Evolutionary conservation across 208 protist genomes (phyloP), one percentile per base, ranked within the genome.

Genomic region (Crithidia sp.): DNA sequence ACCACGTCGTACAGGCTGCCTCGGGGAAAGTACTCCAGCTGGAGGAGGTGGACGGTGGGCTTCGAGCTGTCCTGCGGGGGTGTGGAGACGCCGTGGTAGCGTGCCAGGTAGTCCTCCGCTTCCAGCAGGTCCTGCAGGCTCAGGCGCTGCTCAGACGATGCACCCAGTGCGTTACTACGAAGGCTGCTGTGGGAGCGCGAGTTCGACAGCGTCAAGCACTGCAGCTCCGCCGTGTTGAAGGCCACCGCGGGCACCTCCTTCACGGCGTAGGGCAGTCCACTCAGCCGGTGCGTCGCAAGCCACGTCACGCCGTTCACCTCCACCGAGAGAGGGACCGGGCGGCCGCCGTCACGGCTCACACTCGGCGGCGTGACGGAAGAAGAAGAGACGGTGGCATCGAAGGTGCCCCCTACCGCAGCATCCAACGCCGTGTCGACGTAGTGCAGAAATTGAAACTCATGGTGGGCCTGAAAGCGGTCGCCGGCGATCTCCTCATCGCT

Each of bases 1-100:
- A 72, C 71, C 59, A 79, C 80, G 58, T 93, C 88, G 71, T 75
- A 79, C 41, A 90, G 70, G 37, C 74, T 84, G 0, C 88, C 88
- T 3, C 71, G 65, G 4, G 83, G 81, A 63, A 90, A 93, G 77
- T 90, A 93, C 79, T 93, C 88, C 14, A 77, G 74, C 64, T 93
- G 88, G 54, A 93, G 60, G n/a, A 89, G 66, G 56, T 83, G 81
- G 17, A 84, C 81, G 17, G 69, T 60, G 39, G 67, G 69, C 4
- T 64, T 69, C 17, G 55, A 52, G 47, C 62, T 67, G 47, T 55
- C 74, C 39, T 50, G 53, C 10, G 58, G 58, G n/a, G 74, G 77
- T 19, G 67, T 60, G 43, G 39, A 77, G 56, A 71, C 47, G 52
- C 64, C 76, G 70, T 87, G 84, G 71, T 88, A 93, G 41, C 86